A percentile compares a stretch with the other conserved stretches of the same genome.
Conservation (phyloP, 2,329 filamentous ascomycete genomes). For the Penicillium sp. region DNA sequence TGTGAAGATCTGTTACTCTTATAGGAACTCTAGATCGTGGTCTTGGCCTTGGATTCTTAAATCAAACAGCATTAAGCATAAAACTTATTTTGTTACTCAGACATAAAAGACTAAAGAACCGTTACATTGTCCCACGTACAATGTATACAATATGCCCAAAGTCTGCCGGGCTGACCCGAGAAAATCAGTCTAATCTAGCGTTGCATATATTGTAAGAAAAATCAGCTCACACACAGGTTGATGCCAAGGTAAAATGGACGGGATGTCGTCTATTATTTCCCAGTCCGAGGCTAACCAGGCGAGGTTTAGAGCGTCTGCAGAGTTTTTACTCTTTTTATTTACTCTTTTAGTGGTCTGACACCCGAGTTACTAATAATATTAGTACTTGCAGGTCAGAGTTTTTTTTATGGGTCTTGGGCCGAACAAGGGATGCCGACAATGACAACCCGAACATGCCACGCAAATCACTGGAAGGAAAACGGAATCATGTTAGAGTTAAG, state of each 20-base stretch:
- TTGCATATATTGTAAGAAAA: not conserved
- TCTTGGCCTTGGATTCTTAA: not conserved
- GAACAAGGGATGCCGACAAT: constrained; percentile 9
- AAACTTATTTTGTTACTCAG: not conserved
- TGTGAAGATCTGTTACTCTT: not conserved
- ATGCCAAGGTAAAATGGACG: not conserved
- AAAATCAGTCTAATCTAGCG: not conserved
- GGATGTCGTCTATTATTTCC: constrained; percentile 2
- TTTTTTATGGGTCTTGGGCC: constrained; percentile 10
- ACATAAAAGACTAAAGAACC: not conserved
- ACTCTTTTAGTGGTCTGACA: constrained; percentile 7
- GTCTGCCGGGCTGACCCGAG: not conserved
- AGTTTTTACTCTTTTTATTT: not conserved
- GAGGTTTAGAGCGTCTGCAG: not conserved
- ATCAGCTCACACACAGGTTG: not conserved
- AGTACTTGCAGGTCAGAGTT: not conserved
- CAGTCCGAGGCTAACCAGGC: not conserved
- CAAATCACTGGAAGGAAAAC: not conserved
- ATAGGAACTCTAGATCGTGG: not conserved
- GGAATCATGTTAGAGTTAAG: not conserved
- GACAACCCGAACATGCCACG: not conserved
- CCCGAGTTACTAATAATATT: not conserved
- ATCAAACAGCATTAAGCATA: not conserved
- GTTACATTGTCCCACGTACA: not conserved
- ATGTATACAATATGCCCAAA: not conserved